Evolutionary conservation across 2,329 filamentous ascomycete species (phyloP), one percentile per base, ranked within the genome.

Genomic region (Neonectria neomacrospora): DNA sequence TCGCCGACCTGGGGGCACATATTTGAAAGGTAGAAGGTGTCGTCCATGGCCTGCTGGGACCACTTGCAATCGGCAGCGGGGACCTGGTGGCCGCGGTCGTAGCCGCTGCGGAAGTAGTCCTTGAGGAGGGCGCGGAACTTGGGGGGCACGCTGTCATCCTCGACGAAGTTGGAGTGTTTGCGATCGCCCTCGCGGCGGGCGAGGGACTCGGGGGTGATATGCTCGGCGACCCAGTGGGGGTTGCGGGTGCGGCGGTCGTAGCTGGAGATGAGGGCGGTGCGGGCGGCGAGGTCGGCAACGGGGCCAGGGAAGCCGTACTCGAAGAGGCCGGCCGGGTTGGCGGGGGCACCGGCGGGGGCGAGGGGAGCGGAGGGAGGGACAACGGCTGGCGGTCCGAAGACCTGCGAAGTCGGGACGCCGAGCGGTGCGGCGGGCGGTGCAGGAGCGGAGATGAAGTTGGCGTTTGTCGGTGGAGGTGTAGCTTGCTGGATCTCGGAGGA

Each of bases 1-100:
- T 97, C 93, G 70, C 96, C 96, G 30, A 99, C 96, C 81, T 99
- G 96, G 32, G 96, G 96, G 76, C 94, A 97, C 94, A 99, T 99
- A 82, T 99, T 99, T 76, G 87, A 91, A 59, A 99, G 86, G 75
- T 88, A 90, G 76, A 99, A 99, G 2, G 96, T 99, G 61, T 92
- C 93, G 80, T 99, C 89, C 93, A 99, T 97, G 67, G 96, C 94
- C 37, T 87, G 79, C 80, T 99, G 96, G 67, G 90, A 92, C 94
- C 96, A 99, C 82, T 96, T 97, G 60, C 92, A 93, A 80, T 99
- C 96, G 42, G 96, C 96, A 6, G 96, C 96, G 10, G 96, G 96
- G 10, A 98, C 95, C 81, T 99, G 96, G 81, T 99, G 96, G 65
- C 96, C 96, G 39, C 96, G 88, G 79, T 99, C 96, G 79, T 96